Evolutionary conservation across 1,139 yeast species (phyloP).

Genomic region (Hansenula lynferdii): DNA sequence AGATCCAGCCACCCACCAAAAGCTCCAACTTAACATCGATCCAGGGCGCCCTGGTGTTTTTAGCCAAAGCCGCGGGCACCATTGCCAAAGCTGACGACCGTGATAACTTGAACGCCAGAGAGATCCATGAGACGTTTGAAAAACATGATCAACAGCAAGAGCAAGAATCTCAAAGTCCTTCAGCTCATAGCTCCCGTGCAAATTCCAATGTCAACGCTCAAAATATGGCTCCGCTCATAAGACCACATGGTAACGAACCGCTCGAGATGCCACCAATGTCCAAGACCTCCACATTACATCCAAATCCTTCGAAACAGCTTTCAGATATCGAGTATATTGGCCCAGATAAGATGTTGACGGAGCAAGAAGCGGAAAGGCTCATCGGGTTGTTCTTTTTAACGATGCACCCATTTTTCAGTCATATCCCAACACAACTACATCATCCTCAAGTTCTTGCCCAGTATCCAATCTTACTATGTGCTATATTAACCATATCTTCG

Average conservation of each 20-base stretch:
- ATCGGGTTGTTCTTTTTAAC: constrained; percentile 66
- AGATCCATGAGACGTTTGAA: constrained; percentile 41
- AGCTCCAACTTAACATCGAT: constrained; percentile 34
- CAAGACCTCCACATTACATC: constrained; percentile 44
- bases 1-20: constrained; percentile 12
- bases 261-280: constrained; percentile 42
- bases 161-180: constrained; percentile 7
- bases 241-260: constrained; percentile 18
- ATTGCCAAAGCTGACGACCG: constrained; percentile 64
- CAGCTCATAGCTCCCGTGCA: constrained; percentile 5
- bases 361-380: constrained; percentile 58
- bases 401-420: constrained; percentile 89
- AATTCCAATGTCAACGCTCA: no score
- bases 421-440: constrained; percentile 71
- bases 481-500: constrained; percentile 74
- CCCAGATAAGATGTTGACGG: constrained; percentile 55
- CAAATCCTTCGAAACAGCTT: constrained; percentile 46
- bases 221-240: constrained; percentile 18
- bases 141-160: no score
- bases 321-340: constrained; percentile 60
- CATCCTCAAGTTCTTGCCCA: constrained; percentile 62
- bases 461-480: constrained; percentile 76
- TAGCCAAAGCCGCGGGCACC: constrained; percentile 71
- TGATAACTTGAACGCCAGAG: constrained; percentile 62
- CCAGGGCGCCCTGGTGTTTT: constrained; percentile 63